Conservation (phyloP, 108 stramenopile species). For the Bacterosira constricta region DNA sequence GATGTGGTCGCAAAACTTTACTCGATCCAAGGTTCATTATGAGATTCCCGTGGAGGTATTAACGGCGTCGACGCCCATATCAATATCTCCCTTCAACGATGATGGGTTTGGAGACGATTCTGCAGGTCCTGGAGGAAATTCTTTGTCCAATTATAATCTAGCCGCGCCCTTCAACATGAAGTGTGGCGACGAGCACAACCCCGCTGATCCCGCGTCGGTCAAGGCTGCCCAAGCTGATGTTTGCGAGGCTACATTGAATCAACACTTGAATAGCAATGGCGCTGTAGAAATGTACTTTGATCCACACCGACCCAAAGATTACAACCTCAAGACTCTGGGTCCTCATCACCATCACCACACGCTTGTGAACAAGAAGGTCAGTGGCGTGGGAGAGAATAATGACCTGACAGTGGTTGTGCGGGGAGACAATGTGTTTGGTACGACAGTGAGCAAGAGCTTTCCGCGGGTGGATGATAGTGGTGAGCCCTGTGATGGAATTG, state of each 20-base stretch:
- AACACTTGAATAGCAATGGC: constrained; percentile 47
- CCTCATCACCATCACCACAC: constrained; percentile 55
- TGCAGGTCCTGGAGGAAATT: constrained; percentile 5
- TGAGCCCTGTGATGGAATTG: constrained; percentile 56
- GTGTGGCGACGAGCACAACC: constrained; percentile 33
- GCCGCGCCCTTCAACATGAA: constrained; percentile 55
- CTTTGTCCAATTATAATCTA: constrained; percentile 42
- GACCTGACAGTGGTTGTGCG: constrained; percentile 67
- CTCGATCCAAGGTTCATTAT: constrained; percentile 81
- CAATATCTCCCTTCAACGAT: constrained; percentile 76
- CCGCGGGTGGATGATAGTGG: constrained; percentile 57
- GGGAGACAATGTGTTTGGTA: constrained; percentile 86
- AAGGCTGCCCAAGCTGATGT: constrained; percentile 60
- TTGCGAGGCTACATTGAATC: constrained; percentile 67
- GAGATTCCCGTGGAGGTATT: constrained; percentile 75
- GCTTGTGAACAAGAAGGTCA: constrained; percentile 53
- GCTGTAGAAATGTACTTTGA: constrained; percentile 54
- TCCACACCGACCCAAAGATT: constrained; percentile 47
- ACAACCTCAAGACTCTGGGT: constrained; percentile 48
- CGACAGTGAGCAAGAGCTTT: constrained; percentile 89
- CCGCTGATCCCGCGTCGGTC: constrained; percentile 29
- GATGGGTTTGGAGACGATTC: constrained; percentile 55
- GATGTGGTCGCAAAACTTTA: constrained; percentile 94
- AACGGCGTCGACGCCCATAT: constrained; percentile 81
- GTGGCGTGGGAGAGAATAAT: constrained; percentile 53